Base-by-base conservation (phyloP, 73 alveolate species). In the Stentor roeselii region DNA sequence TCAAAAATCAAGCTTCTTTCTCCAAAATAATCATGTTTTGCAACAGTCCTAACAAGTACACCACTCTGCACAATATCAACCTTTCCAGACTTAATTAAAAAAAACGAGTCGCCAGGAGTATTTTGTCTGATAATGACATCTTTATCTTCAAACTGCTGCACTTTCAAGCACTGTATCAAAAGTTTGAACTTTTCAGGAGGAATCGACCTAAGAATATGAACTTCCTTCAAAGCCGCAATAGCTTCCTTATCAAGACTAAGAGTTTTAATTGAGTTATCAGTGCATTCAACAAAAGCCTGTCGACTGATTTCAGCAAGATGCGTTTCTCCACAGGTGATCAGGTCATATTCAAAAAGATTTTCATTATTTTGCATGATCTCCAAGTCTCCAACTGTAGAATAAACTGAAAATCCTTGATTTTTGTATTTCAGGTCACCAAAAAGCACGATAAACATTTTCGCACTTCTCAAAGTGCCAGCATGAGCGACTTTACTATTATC, bases 11-110 rank as follows among this genome's bases (percentile, higher is more conserved):
- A 21, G 31, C 59, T 32, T 67, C 82, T 67, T 67, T 67, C 82
- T 2, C 82, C 82, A 67, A 67, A 67, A 67, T 67, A 67, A 2
- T 67, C 82, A 2, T 67, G 82, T 35, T 67, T 67, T 32, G 82
- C 32, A 0, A 67, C 32, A 27, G 82, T 67, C 32, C 82, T 67
- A 21, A 67, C 82, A 15, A 21, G 27, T 35, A 32, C 42, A 15
- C 82, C 82, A 35, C 32, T 50, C 32, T 67, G n/a, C 2, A 67
- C 11, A 1, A 67, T 50, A 67, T 67, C 82, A 31, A 67, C 82
- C 32, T 67, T 67, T 0, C 82, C 82, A 0, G 38, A 32, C 31
- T 67, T 67, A 27, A 67, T 35, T 21, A 67, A 27, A 67, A 67
- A 67, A 35, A 67, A 67, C 2, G 42, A 67, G 15, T 67, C 82